These are phyloP conservation scores for Eucalyptus rudis DNA, from an alignment of 345 rosid species.

Conservation along the genomic window DNA sequence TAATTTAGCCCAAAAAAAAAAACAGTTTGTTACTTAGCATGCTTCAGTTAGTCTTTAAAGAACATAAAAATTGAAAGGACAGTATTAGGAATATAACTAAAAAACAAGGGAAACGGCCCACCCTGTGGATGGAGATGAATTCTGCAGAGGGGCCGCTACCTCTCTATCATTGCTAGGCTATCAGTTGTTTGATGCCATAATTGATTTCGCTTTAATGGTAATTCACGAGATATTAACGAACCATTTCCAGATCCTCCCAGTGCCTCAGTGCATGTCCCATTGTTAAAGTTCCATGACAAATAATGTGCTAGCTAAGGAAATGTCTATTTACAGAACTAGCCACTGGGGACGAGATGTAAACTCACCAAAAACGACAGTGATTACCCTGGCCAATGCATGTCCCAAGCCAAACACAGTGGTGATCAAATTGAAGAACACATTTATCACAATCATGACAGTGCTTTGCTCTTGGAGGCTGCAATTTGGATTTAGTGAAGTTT, in stretches of 20 bases:
- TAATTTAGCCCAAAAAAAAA: neutral
- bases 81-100: neutral
- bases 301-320: neutral
- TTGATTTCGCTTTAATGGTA: neutral
- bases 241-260: neutral
- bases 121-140: neutral
- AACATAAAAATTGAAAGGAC: neutral
- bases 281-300: neutral
- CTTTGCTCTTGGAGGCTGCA: constrained; percentile 83
- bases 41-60: neutral
- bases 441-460: constrained; percentile 97
- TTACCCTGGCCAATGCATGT: constrained; percentile 92
- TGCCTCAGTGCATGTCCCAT: neutral
- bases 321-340: neutral
- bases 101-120: neutral
- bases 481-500: neutral
- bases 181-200: neutral
- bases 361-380: constrained; percentile 96
- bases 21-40: neutral
- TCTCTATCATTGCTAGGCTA: neutral
- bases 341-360: neutral
- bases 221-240: neutral
- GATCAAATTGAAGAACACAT: constrained; percentile 99
- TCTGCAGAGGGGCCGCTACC: neutral
- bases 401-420: constrained; percentile 99